Evolutionary conservation across 2,329 filamentous ascomycete genomes (phyloP).

Genomic region (Xylaria sp.): DNA sequence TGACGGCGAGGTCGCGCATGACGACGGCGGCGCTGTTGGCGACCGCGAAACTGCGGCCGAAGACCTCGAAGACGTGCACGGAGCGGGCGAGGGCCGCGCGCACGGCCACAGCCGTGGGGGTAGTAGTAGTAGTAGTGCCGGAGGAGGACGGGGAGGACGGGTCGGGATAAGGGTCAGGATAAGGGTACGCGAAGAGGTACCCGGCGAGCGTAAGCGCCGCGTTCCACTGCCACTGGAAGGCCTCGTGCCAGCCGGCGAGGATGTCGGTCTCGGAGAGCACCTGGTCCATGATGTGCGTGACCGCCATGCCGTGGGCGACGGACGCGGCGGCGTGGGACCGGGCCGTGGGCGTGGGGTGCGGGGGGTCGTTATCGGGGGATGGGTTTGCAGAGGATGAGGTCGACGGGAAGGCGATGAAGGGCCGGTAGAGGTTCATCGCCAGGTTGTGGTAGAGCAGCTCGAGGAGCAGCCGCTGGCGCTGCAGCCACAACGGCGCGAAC

Average conservation of each 20-base stretch:
- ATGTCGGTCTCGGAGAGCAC: slow-evolving; percentile 37
- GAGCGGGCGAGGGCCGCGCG: slow-evolving; percentile 24
- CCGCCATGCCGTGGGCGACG: slow-evolving; percentile 39
- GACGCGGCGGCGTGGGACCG: slow-evolving; percentile 30
- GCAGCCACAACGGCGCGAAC: slow-evolving; percentile 44
- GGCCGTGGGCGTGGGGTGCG: slow-evolving; percentile 12
- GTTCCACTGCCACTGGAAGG: slow-evolving; percentile 49
- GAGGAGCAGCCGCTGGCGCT: slow-evolving; percentile 45
- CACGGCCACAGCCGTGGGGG: too few relatives aligned
- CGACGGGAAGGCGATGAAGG: slow-evolving; percentile 42
- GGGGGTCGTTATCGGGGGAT: too few relatives aligned
- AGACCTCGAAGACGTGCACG: slow-evolving; percentile 27
- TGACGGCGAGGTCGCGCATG: slow-evolving; percentile 27
- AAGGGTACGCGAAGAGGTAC: slow-evolving; percentile 29
- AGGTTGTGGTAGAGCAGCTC: slow-evolving; percentile 46
- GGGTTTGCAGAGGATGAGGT: slow-evolving; percentile 1
- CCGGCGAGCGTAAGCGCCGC: slow-evolving; percentile 33
- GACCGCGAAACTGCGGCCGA: slow-evolving; percentile 26
- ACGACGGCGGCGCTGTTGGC: slow-evolving; percentile 25
- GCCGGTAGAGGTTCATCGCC: slow-evolving; percentile 41
- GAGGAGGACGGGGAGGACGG: too few relatives aligned
- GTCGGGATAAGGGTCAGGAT: too few relatives aligned
- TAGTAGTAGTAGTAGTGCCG: too few relatives aligned
- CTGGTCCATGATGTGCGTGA: slow-evolving; percentile 45
- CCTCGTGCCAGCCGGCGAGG: slow-evolving; percentile 42